A percentile compares a stretch with the other conserved stretches of the same genome.
phyloP scores from a whole-genome alignment of 805 yeast species.

The Vanderwaltozyma polyspora region DNA sequence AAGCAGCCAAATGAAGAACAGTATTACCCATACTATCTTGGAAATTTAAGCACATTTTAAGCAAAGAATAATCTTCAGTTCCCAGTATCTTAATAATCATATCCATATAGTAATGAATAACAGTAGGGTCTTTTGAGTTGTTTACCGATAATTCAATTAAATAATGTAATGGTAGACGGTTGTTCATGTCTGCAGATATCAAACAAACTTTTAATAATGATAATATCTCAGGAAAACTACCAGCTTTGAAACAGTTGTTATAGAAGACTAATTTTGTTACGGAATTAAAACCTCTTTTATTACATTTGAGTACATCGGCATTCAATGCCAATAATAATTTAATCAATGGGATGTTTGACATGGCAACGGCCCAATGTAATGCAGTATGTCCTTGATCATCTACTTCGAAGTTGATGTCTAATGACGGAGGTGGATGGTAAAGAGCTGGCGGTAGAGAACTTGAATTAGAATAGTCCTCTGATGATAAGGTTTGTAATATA shows the following conservation, averaged over 20 bases:
- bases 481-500: constrained; percentile 23
- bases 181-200: constrained; percentile 59
- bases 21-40: constrained; percentile 80
- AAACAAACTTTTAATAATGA: constrained; percentile 54
- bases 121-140: constrained; percentile 37
- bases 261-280: constrained; percentile 58
- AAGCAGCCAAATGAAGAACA: constrained; percentile 64
- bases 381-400: constrained; percentile 78
- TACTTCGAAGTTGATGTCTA: constrained; percentile 54
- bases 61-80: constrained; percentile 31
- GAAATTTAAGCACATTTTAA: constrained; percentile 55
- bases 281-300: constrained; percentile 54
- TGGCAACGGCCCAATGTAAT: constrained; percentile 77
- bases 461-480: constrained; percentile 22
- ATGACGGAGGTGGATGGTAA: constrained; percentile 47
- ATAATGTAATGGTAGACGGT: constrained; percentile 66
- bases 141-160: constrained; percentile 43
- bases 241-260: constrained; percentile 58
- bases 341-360: constrained; percentile 55
- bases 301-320: constrained; percentile 46
- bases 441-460: constrained; percentile 30
- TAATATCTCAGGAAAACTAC: constrained; percentile 46
- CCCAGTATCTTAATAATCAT: constrained; percentile 35
- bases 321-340: constrained; percentile 45
- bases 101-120: constrained; percentile 44